Conservation (phyloP, 2,329 filamentous ascomycete species). For the Ascochyta rabiei region DNA sequence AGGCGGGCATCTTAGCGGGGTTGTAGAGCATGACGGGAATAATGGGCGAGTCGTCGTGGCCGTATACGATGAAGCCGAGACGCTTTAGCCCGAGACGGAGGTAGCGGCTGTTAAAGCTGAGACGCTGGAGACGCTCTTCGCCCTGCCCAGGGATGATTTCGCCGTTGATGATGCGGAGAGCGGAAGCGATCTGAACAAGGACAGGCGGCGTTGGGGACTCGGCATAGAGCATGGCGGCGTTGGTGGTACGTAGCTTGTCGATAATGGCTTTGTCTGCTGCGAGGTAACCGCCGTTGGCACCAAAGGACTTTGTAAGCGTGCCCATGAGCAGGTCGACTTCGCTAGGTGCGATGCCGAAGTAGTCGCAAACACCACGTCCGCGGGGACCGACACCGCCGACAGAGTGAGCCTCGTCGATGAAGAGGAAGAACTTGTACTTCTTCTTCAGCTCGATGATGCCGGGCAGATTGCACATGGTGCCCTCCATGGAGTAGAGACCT, state of each 20-base stretch:
- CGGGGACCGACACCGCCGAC: conserved; percentile 88
- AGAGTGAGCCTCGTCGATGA: conserved; percentile 95
- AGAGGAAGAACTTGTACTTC: conserved; percentile 96
- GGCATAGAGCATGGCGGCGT: conserved; percentile 84
- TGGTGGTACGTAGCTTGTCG: conserved; percentile 85
- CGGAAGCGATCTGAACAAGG: conserved; percentile 86
- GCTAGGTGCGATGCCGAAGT: conserved; percentile 86
- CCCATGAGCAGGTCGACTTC: conserved; percentile 98
- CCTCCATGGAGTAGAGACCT: conserved; percentile 98
- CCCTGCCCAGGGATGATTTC: conserved; percentile 89
- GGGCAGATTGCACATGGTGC: conserved; percentile 97
- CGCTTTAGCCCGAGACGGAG: conserved; percentile 97
- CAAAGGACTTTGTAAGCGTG: conserved; percentile 97
- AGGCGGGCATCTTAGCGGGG: conserved; percentile 98
- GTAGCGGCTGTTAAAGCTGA: conserved; percentile 98
- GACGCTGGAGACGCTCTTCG: conserved; percentile 90
- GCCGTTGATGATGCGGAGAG: conserved; percentile 86
- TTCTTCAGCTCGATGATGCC: conserved; percentile 85
- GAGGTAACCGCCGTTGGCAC: conserved; percentile 95
- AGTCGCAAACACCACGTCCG: conserved; percentile 94
- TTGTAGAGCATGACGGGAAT: conserved; percentile 95
- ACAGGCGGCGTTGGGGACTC: conserved; percentile 89
- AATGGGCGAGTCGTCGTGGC: conserved; percentile 97
- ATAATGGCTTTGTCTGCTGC: conserved; percentile 89
- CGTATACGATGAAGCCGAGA: conserved; percentile 94